phyloP scores from a whole-genome alignment of 2,329 filamentous ascomycete genomes.

The Sclerotinia borealis region DNA sequence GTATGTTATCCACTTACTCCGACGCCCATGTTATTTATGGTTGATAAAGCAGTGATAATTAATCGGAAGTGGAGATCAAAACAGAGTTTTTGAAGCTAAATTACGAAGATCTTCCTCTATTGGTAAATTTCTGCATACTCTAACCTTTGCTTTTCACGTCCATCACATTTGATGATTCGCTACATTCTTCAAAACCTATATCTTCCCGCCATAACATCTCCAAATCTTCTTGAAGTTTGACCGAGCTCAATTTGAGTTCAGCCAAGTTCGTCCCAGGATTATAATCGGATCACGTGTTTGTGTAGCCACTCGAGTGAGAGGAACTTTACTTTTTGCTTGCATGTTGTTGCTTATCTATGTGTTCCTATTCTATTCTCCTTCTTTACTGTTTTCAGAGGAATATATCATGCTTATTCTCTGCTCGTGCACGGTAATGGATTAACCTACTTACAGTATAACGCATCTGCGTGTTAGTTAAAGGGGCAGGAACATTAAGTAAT shows the following conservation, averaged over 20 bases:
- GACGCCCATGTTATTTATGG: background rate
- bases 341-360: conserved; percentile 1
- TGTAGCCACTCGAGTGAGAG: background rate
- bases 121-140: background rate
- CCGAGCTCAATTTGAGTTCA: background rate
- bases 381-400: background rate
- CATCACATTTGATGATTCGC: background rate
- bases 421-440: background rate
- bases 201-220: background rate
- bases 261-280: background rate
- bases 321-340: background rate
- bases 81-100: conserved; percentile 1
- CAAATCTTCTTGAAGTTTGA: background rate
- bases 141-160: background rate
- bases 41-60: background rate
- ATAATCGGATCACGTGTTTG: background rate
- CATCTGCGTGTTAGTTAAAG: background rate
- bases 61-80: conserved; percentile 2
- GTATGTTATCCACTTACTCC: background rate
- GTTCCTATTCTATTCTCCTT: background rate
- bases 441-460: background rate
- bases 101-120: conserved; percentile 10
- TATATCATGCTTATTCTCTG: background rate
- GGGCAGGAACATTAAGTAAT: background rate
- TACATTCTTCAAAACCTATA: background rate